Base-by-base conservation (phyloP, 805 yeast genomes). In the Cyberlindnera galapagoensis region DNA sequence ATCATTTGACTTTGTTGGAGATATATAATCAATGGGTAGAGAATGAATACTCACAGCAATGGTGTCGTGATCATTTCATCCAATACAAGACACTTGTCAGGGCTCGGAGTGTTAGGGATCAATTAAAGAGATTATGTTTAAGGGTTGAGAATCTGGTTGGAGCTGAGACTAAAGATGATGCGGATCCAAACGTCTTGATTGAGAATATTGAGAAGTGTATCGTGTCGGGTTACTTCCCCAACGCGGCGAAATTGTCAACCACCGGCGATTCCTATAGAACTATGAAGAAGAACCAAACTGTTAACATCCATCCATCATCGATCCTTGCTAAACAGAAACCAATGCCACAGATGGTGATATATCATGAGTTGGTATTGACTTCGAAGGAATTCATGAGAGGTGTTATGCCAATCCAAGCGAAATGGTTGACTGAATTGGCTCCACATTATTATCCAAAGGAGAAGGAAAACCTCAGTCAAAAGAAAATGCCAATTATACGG, bases 141-240 rank as follows among this genome's bases (percentile, higher is more conserved):
- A 65, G 74, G 26, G 67, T 67, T 16, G 73, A 74, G 3, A 59
- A 74, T 12, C 39, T 70, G 44, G 42, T 52, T 9, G 52, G 63
- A 21, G 55, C 59, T 1, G 51, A 55, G 5, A 43, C 50, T 5
- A n/a, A n/a, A n/a, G 47, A 46, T n/a, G 46, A 51, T 8, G 58
- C 51, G 17, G 30, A 23, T 13, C 18, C 23, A 2, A 62, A 68
- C 40, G 73, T 71, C 22, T 79, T 81, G 56, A 78, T 77, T 54
- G 73, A 69, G 39, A 81, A 84, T 45, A 78, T 92, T 42, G 71
- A 94, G 42, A 84, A 81, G 55, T 92, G 97, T 0, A 63, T 92
- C 34, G 74, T 85, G 3, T 72, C 87, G 4, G 98, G 98, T 1
- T 87, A 85, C 56, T 92, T 92, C 67, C 87, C 94, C 92, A 97